A percentile compares a stretch with the other conserved stretches of the same genome.
phyloP scores from a whole-genome alignment of 2,329 filamentous ascomycete genomes.

The Orbilia brochopaga region DNA sequence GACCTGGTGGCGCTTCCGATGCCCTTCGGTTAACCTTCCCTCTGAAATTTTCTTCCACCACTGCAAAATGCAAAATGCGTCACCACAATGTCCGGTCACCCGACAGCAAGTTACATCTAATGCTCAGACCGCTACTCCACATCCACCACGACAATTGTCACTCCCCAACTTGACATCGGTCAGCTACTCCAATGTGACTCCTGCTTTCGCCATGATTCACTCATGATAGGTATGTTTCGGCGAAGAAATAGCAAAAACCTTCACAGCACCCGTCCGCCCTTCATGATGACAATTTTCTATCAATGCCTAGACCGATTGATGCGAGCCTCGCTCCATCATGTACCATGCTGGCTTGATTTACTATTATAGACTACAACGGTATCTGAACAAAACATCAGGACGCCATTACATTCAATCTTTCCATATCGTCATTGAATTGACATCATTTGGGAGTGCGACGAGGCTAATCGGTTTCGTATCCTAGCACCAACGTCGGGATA shows the following conservation, averaged over 20 bases:
- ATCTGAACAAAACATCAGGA: conserved; percentile 73
- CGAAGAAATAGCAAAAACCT: too few relatives aligned
- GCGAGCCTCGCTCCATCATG: conserved; percentile 51
- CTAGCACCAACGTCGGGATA: not conserved
- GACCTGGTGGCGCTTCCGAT: not conserved
- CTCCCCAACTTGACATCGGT: too few relatives aligned
- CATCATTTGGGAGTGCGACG: not conserved
- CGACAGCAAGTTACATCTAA: conserved; percentile 3
- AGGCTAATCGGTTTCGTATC: conserved; percentile 47
- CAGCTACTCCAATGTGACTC: too few relatives aligned
- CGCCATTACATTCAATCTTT: conserved; percentile 51
- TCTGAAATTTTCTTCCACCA: not conserved
- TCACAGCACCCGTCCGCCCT: conserved; percentile 8
- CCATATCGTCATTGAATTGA: conserved; percentile 36
- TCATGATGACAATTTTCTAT: conserved; percentile 53
- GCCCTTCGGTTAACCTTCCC: not conserved
- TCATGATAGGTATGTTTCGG: conserved; percentile 33
- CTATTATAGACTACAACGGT: conserved; percentile 90
- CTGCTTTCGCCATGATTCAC: conserved; percentile 24
- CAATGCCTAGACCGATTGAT: conserved; percentile 50
- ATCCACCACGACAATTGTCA: not conserved
- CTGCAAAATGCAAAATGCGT: not conserved
- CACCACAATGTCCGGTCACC: not conserved
- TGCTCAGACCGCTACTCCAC: not conserved
- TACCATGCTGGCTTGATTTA: conserved; percentile 59